Percentiles rank a stretch among this genome's conserved stretches.
phyloP scores from a whole-genome alignment of 1,284 basidiomycete species.

The Abortiporus biennis region DNA sequence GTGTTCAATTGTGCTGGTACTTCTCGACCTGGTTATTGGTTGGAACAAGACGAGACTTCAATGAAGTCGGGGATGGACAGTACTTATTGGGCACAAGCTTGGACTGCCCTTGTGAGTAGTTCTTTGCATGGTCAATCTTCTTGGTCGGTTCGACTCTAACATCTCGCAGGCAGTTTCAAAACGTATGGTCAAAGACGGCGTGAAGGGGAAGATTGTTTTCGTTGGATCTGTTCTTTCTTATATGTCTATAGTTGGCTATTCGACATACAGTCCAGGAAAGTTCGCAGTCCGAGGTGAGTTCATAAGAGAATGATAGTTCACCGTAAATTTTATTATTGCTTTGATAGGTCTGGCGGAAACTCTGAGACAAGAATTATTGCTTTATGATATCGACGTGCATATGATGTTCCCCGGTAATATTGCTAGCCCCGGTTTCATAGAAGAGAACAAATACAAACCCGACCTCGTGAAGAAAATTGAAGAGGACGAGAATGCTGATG shows the following conservation, averaged over 20 bases:
- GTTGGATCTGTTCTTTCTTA: constrained; percentile 80
- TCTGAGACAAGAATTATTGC: constrained; percentile 74
- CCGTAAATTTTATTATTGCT: constrained; percentile 2
- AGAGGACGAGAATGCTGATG: constrained; percentile 63
- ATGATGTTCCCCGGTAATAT: constrained; percentile 89
- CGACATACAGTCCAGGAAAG: constrained; percentile 85
- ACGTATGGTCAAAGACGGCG: constrained; percentile 58
- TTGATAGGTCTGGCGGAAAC: constrained; percentile 77
- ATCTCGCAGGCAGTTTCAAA: constrained; percentile 56
- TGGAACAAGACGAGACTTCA: constrained; percentile 57
- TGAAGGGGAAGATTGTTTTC: constrained; percentile 71
- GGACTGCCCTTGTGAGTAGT: constrained; percentile 65
- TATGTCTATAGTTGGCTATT: constrained; percentile 81
- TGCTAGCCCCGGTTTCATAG: constrained; percentile 72
- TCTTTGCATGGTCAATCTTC: neutral
- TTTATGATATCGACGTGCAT: constrained; percentile 80
- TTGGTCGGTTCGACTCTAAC: neutral
- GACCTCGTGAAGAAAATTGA: constrained; percentile 78
- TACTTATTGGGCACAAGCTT: constrained; percentile 70
- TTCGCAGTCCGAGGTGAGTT: constrained; percentile 78
- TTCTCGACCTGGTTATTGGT: constrained; percentile 63
- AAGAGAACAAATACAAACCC: constrained; percentile 83
- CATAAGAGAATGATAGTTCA: constrained; percentile 8
- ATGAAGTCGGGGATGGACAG: constrained; percentile 55
- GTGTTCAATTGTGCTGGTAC: constrained; percentile 76